phyloP scores from a whole-genome alignment of 164 flowering plant species.

The Chloranthus sessilifolius region DNA sequence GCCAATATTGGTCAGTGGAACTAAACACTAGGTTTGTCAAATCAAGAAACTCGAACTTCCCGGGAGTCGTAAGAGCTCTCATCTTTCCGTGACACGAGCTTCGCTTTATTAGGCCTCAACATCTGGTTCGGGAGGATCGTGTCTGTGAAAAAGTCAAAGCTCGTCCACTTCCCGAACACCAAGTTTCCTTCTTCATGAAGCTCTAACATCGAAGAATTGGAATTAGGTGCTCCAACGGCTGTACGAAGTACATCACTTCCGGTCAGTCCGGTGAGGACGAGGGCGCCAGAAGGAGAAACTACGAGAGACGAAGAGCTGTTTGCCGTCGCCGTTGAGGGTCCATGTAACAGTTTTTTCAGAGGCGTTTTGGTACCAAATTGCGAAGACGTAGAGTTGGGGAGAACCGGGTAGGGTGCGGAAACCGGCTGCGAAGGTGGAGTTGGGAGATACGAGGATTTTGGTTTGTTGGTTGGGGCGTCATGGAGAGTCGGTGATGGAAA shows the following conservation, averaged over 20 bases:
- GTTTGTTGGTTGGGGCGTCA: slow-evolving; percentile 50
- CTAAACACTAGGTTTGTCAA: slow-evolving; percentile 23
- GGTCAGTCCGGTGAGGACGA: slow-evolving; percentile 24
- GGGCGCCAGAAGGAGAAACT: slow-evolving; percentile 37
- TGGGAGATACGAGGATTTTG: slow-evolving; percentile 42
- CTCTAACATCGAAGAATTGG: slow-evolving; percentile 21
- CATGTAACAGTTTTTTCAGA: slow-evolving; percentile 30
- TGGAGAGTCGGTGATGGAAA: slow-evolving; percentile 41
- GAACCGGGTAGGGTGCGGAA: slow-evolving; percentile 29
- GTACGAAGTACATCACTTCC: slow-evolving; percentile 24
- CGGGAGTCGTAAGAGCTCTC: background rate
- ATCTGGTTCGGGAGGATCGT: slow-evolving; percentile 49
- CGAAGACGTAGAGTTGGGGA: slow-evolving; percentile 36
- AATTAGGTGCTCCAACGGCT: background rate
- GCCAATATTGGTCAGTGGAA: slow-evolving; percentile 31
- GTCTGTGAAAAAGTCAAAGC: slow-evolving; percentile 44
- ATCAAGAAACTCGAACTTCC: slow-evolving; percentile 28
- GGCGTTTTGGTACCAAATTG: slow-evolving; percentile 44
- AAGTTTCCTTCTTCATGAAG: slow-evolving; percentile 35
- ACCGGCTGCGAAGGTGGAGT: slow-evolving; percentile 63
- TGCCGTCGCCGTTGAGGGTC: slow-evolving; percentile 27
- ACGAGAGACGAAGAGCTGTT: slow-evolving; percentile 22
- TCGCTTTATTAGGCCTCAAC: slow-evolving; percentile 12
- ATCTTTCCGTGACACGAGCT: slow-evolving; percentile 25
- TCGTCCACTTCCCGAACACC: slow-evolving; percentile 41